These are phyloP conservation scores for Candida ficus DNA, from an alignment of 805 yeast species.

Conservation along the genomic window DNA sequence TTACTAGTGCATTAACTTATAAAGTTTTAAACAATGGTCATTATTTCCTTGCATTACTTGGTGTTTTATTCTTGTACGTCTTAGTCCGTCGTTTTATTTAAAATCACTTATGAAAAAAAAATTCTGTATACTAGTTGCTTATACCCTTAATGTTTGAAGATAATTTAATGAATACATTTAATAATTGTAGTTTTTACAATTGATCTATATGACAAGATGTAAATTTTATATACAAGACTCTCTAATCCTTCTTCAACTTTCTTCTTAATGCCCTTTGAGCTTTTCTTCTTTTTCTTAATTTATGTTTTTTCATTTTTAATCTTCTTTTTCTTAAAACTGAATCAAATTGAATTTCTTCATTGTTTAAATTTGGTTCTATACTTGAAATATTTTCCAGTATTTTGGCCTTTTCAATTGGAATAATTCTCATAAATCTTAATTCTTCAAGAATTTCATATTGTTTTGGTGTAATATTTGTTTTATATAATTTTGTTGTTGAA, in stretches of 20 bases:
- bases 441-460: conserved; percentile 8
- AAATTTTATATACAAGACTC: background rate
- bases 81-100: conserved; percentile 29
- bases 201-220: background rate
- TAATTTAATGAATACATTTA: background rate
- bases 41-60: conserved; percentile 34
- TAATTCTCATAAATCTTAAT: conserved; percentile 10
- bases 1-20: conserved; percentile 51
- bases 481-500: conserved; percentile 3
- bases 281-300: conserved; percentile 94
- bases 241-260: conserved; percentile 35
- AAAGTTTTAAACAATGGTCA: conserved; percentile 48
- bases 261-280: conserved; percentile 79
- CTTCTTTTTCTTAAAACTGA: conserved; percentile 81
- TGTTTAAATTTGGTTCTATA: conserved; percentile 2
- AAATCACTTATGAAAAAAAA: background rate
- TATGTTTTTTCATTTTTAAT: conserved; percentile 96
- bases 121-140: background rate
- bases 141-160: no score
- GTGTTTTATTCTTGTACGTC: conserved; percentile 29
- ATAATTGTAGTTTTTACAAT: no score
- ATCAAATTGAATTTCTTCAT: conserved; percentile 34
- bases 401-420: conserved; percentile 20
- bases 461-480: conserved; percentile 10
- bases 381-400: conserved; percentile 15